Base-by-base conservation (phyloP, 208 protist genomes). In the Wallacemonas collosoma region DNA sequence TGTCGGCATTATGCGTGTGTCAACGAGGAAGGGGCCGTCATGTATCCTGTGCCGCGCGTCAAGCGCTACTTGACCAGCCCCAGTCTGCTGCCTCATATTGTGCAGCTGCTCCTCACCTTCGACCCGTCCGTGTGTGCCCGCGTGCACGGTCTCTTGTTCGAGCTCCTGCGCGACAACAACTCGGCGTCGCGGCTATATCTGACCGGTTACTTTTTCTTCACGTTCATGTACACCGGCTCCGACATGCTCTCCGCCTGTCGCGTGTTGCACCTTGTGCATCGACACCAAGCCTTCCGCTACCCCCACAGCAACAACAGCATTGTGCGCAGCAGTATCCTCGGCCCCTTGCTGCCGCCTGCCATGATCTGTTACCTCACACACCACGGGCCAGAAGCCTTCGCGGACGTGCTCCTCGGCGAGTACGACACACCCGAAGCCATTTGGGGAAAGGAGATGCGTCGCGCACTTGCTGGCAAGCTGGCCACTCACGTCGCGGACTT, bases 371-470 rank as follows among this genome's bases (percentile, higher is more conserved):
- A 83, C 74, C 79, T 99, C 4, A 82, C 90, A 17, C 89, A 98
- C 67, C 92, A 98, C 78, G 96, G 84, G 4, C 86, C 92, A 17
- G 88, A 98, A 36, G 85, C 86, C 44, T 99, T 99, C 77, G 86
- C 95, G 3, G 83, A 97, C 45, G 77, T 97, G 26, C 91, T 98
- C 64, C 83, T 99, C 6, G 93, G 94, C 8, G 93, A 98, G 50
- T 98, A 97, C 76, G 94, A 99, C 71, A 98, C 81, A 2, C 97
- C 97, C 0, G 96, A 99, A 75, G 87, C 87, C 11, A 98, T 99
- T 71, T 99, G 97, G 97, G 94, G 93, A 15, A 86, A 79, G 12
- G 72, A 85, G 35, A 99, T 99, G 97, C 90, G 97, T 17, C 83
- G 82, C 64, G 79, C 89, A 47, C 85, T 98, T 63, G 88, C 94